Percentiles rank a stretch among this genome's conserved stretches.
phyloP scores from a whole-genome alignment of 2,329 filamentous ascomycete species.

The Ceratocystis ficicola region DNA sequence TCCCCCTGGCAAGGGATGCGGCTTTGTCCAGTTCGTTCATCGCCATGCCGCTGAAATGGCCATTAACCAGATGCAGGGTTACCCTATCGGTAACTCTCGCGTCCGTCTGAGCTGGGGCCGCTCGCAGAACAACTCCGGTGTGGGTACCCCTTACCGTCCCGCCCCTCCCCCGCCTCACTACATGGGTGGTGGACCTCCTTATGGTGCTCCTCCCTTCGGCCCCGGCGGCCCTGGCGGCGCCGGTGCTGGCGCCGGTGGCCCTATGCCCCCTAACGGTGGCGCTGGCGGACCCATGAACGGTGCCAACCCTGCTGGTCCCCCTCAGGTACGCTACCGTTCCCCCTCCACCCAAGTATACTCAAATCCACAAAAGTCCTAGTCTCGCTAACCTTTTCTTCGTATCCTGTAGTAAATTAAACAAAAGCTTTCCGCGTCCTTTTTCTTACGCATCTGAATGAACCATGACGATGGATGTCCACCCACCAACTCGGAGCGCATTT shows the following conservation, averaged over 20 bases:
- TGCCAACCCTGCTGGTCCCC: constrained; percentile 31
- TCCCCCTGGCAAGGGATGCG: constrained; percentile 94
- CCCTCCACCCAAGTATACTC: constrained; percentile 2
- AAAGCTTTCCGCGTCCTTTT: constrained; percentile 20
- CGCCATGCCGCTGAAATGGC: constrained; percentile 98
- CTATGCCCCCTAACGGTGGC: constrained; percentile 31
- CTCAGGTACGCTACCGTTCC: constrained; percentile 29
- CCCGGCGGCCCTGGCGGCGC: constrained; percentile 35
- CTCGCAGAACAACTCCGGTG: constrained; percentile 97
- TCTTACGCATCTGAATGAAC: constrained; percentile 22
- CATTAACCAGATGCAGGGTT: constrained; percentile 99
- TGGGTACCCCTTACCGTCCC: constrained; percentile 91
- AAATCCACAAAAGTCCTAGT: neutral
- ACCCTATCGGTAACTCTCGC: constrained; percentile 96
- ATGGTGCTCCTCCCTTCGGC: constrained; percentile 38
- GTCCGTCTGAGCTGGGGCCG: constrained; percentile 96
- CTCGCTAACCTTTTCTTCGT: constrained; percentile 12
- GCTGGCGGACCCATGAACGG: constrained; percentile 31
- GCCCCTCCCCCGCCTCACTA: constrained; percentile 57
- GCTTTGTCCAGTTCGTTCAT: constrained; percentile 98
- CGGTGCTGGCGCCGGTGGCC: constrained; percentile 29
- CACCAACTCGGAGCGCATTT: constrained; percentile 15
- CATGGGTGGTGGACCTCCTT: constrained; percentile 37
- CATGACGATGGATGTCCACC: constrained; percentile 21
- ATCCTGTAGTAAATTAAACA: constrained; percentile 20